phyloP scores from a whole-genome alignment of 768 basidiomycete genomes.

The Suillus bovinus region DNA sequence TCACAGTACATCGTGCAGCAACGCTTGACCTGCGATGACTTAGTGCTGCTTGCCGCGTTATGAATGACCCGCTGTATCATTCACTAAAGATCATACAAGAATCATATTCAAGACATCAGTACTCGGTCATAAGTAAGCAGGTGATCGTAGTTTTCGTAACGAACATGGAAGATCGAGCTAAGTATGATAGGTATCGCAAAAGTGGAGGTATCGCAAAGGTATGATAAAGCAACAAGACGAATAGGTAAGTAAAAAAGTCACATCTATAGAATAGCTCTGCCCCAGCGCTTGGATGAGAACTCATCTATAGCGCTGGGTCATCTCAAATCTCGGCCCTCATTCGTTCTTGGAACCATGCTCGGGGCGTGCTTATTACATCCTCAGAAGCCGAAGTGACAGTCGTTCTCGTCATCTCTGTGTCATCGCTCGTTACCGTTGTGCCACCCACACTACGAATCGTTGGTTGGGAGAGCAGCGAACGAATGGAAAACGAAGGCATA shows the following conservation, averaged over 20 bases:
- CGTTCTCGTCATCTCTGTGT: conserved; percentile 29
- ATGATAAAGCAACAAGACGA: neutral
- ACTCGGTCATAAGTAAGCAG: conserved; percentile 3
- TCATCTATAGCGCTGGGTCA: neutral
- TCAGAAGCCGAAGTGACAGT: conserved; percentile 16
- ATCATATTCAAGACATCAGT: neutral
- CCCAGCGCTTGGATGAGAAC: conserved; percentile 3
- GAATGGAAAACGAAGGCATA: conserved; percentile 33
- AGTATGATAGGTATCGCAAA: conserved; percentile 14
- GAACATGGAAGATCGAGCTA: neutral
- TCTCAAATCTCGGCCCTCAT: conserved; percentile 5
- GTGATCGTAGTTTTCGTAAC: neutral
- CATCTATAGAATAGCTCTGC: conserved; percentile 1
- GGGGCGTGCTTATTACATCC: neutral
- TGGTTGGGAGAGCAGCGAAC: conserved; percentile 24
- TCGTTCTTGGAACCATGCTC: neutral
- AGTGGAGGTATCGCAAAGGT: conserved; percentile 7
- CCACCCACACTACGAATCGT: conserved; percentile 34
- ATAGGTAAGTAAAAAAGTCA: neutral
- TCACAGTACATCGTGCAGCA: no score
- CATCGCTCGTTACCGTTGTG: conserved; percentile 30
- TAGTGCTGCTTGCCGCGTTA: no score
- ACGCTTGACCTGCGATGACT: no score
- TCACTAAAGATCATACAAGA: neutral
- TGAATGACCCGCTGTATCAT: neutral